phyloP scores from a whole-genome alignment of 2,329 filamentous ascomycete genomes.

The Colletotrichum tofieldiae region DNA sequence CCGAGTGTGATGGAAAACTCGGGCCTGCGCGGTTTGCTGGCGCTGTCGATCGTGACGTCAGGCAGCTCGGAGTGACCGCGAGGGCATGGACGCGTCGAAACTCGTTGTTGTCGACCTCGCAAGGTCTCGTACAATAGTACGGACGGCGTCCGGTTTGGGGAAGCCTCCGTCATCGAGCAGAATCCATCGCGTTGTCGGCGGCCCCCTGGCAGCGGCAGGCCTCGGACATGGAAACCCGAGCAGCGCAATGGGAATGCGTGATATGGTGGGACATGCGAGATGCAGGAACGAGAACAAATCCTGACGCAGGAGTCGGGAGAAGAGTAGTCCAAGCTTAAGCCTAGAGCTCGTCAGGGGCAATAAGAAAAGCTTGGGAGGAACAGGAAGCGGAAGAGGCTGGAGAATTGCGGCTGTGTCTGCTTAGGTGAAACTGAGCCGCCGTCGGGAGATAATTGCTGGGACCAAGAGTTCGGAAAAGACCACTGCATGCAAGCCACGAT shows the following conservation, averaged over 20 bases:
- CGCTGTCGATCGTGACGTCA: slow-evolving; percentile 32
- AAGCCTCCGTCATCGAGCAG: neutral
- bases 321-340: neutral
- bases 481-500: neutral
- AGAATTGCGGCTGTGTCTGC: slow-evolving; percentile 25
- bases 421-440: slow-evolving; percentile 24
- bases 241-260: slow-evolving; percentile 17
- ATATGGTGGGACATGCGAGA: slow-evolving; percentile 5
- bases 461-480: slow-evolving; percentile 30
- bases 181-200: neutral
- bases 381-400: slow-evolving; percentile 13
- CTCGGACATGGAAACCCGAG: slow-evolving; percentile 18
- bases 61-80: neutral
- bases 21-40: neutral
- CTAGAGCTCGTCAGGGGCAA: neutral
- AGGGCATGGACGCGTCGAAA: neutral
- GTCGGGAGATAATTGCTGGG: slow-evolving; percentile 35
- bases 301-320: slow-evolving; percentile 3
- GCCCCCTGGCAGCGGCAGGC: neutral
- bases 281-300: neutral
- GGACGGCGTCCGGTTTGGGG: neutral
- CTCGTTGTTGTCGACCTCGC: neutral
- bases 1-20: neutral
- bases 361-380: neutral
- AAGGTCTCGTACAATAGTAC: neutral